Conservation (phyloP, 2,329 filamentous ascomycete species). For the Monilinia fructigena region DNA sequence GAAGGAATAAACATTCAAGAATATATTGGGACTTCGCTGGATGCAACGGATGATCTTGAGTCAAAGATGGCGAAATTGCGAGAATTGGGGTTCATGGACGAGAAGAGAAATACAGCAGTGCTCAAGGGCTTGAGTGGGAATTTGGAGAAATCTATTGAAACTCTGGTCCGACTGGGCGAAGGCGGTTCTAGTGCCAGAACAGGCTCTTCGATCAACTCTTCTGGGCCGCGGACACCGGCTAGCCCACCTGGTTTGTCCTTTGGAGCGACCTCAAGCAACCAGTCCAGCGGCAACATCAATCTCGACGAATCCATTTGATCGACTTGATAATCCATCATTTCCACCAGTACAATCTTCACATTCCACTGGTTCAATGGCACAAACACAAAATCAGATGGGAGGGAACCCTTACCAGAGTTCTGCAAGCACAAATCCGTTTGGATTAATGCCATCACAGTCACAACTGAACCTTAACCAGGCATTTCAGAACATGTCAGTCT, state of each 20-base stretch:
- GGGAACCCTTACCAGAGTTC: slow-evolving; percentile 37
- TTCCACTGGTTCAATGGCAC: slow-evolving; percentile 61
- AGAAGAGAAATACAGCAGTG: slow-evolving; percentile 75
- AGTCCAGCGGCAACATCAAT: slow-evolving; percentile 45
- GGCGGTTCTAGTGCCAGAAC: slow-evolving; percentile 44
- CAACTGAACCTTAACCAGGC: slow-evolving; percentile 53
- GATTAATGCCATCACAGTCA: slow-evolving; percentile 46
- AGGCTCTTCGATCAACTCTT: slow-evolving; percentile 47
- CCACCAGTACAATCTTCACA: slow-evolving; percentile 64
- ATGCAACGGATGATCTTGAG: slow-evolving; percentile 60
- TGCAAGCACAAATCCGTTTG: slow-evolving; percentile 65
- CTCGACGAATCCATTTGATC: slow-evolving; percentile 62
- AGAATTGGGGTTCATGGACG: slow-evolving; percentile 90
- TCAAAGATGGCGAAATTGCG: slow-evolving; percentile 73
- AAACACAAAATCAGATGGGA: slow-evolving; percentile 45
- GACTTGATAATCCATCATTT: slow-evolving; percentile 43
- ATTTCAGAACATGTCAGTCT: slow-evolving; percentile 73
- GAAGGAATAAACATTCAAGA: slow-evolving; percentile 57
- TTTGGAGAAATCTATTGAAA: slow-evolving; percentile 81
- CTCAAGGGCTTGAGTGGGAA: slow-evolving; percentile 82
- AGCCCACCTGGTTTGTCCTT: slow-evolving; percentile 37
- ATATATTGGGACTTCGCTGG: slow-evolving; percentile 69
- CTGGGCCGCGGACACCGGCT: slow-evolving; percentile 51
- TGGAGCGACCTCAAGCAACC: slow-evolving; percentile 30
- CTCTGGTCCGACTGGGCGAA: slow-evolving; percentile 79